Base-by-base conservation (phyloP, 2,329 filamentous ascomycete genomes). In the Chrysoporthe puriensis region DNA sequence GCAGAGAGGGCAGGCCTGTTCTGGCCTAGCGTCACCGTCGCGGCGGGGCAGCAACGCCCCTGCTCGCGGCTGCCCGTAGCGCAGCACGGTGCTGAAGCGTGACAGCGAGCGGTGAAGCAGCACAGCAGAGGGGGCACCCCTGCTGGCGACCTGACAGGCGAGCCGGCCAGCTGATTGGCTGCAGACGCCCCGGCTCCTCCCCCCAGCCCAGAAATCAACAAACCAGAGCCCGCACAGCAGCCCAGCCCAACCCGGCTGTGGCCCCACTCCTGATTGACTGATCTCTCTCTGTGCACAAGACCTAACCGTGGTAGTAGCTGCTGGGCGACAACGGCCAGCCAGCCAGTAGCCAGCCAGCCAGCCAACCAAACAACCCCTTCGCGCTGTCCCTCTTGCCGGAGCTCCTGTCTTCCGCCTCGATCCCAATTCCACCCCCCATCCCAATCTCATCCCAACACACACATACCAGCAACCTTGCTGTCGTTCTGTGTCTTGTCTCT, bases 121-220 rank as follows among this genome's bases (percentile, higher is more conserved):
- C 16, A n/a, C 16, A 7, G 44, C 16, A 7, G 44, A n/a, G 44
- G 44, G 21, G 36, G 56, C 7, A 50, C 62, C 59, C 21, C 16
- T 32, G 26, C 4, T 34, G 18, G 21, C 9, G 26, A 42, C 16
- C 16, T 36, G 40, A 7, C 56, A 40, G 34, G 7, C 16, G 21
- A 14, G 40, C 9, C 52, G 1, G 16, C 16, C 32, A 32, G n/a
- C 5, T 58, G 36, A 64, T 64, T 64, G 62, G 62, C 40, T 44
- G 26, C 5, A 46, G 18, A 18, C 14, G 52, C 52, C 34, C 52
- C 36, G 62, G n/a, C 6, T 34, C 62, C 57, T 56, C 43, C 62
- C 59, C 21, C 64, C 50, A 63, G 44, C 63, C 56, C 65, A 67
- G 67, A 68, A 69, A 65, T 69, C 68, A 69, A 69, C 65, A 69